phyloP scores from a whole-genome alignment of 1,284 basidiomycete species.

The Irpex lacteus region DNA sequence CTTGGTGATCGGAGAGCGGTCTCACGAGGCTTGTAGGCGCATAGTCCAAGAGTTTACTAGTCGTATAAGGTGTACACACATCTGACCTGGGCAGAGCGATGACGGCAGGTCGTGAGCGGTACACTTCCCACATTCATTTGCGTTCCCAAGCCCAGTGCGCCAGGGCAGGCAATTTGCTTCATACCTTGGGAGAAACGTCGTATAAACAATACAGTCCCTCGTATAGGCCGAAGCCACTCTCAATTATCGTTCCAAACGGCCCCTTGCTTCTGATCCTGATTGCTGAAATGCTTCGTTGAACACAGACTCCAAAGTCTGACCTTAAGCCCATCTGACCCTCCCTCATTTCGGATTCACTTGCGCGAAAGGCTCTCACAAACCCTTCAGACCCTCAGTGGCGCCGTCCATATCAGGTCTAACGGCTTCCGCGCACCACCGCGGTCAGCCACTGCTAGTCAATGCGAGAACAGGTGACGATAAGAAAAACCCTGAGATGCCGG shows the following conservation, averaged over 20 bases:
- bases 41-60: not conserved
- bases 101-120: not conserved
- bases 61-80: not conserved
- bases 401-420: not conserved
- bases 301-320: not conserved
- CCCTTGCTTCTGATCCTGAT: not conserved
- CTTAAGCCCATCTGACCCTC: not conserved
- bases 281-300: not conserved
- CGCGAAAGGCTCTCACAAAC: not conserved
- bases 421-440: not conserved
- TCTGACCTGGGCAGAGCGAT: not conserved
- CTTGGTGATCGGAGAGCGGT: not conserved
- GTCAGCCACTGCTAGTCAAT: not conserved
- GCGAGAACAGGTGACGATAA: not conserved
- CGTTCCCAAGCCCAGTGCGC: not conserved
- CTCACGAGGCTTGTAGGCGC: not conserved
- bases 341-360: not conserved
- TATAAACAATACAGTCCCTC: not conserved
- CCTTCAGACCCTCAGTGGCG: not conserved
- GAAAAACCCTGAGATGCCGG: not conserved
- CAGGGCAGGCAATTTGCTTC: not conserved
- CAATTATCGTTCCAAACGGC: not conserved
- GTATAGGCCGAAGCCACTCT: not conserved
- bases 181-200: not conserved
- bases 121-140: not conserved